Evolutionary conservation across 1,139 yeast species (phyloP), one percentile per base, ranked within the genome.

Genomic region (Kurtzmaniella quercitrusa): DNA sequence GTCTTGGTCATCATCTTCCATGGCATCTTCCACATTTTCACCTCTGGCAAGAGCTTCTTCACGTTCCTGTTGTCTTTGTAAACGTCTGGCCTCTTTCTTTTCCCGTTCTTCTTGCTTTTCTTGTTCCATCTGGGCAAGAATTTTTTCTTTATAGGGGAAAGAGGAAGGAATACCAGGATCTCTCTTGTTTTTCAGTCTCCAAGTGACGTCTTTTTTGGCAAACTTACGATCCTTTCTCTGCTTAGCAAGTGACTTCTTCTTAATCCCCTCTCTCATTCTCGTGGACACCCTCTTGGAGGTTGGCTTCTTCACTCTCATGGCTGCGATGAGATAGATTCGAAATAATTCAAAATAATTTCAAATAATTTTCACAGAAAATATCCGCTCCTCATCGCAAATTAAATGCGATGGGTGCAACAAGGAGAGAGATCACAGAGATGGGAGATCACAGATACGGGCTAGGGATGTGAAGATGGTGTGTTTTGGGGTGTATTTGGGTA

Each of bases 101-200:
- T 85, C 94, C 43, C 70, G 69, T 27, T 81, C 90, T 19, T 63
- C 64, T 59, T 81, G 73, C 63, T 86, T 82, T 46, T 75, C 73
- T 43, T 77, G 82, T 66, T 91, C 98, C 50, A 93, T 82, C 59
- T 93, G 94, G 48, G 75, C 78, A 50, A 93, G 69, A 48, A 93
- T 81, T 64, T 79, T 77, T 52, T 87, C 95, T 65, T 91, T 93
- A 70, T 89, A 91, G 31, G 98, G 98, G 76, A 90, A 93, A 54
- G 85, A 83, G 41, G 95, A 73, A 45, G 99, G 99, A 55, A 93
- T 93, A 54, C 97, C 97, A 8, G 91, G 91, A 62, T 90, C 97
- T 67, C 87, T 91, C 58, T 81, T 80, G 47, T 70, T 68, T 60
- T 84, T 81, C 31, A 96, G 86, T 63, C 80, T 89, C 98, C 98